Percentiles rank a stretch among this genome's conserved stretches.
Evolutionary conservation across 2,329 filamentous ascomycete genomes (phyloP).

Genomic region (Talaromyces funiculosus): DNA sequence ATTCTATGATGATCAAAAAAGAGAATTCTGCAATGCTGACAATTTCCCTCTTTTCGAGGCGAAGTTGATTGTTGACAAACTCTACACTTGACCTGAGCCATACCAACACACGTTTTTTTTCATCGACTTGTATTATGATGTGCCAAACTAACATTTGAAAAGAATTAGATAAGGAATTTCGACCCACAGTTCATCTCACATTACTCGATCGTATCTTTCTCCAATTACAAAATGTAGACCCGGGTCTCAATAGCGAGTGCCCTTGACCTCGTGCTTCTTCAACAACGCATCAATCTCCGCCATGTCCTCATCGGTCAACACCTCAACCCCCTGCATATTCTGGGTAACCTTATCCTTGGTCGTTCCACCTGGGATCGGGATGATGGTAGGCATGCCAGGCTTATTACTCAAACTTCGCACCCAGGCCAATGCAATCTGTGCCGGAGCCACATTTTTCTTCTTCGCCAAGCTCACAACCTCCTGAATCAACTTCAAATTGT

Average conservation of each 20-base stretch:
- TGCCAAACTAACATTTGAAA: background rate
- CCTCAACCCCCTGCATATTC: conserved; percentile 35
- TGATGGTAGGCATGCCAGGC: conserved; percentile 35
- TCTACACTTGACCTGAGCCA: conserved; percentile 44
- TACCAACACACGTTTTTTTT: background rate
- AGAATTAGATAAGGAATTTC: background rate
- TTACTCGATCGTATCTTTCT: background rate
- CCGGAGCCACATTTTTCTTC: conserved; percentile 39
- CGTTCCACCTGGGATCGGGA: conserved; percentile 43
- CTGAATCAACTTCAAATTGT: conserved; percentile 47
- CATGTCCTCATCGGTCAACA: conserved; percentile 35
- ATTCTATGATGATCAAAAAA: conserved; percentile 32
- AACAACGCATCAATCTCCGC: conserved; percentile 49
- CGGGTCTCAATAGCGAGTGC: conserved; percentile 22
- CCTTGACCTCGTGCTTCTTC: conserved; percentile 39
- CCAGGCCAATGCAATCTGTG: conserved; percentile 49
- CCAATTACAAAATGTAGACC: background rate
- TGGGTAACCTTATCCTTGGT: conserved; percentile 35
- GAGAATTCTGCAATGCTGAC: conserved; percentile 46
- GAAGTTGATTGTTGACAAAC: conserved; percentile 41
- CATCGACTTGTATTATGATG: background rate
- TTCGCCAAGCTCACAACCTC: conserved; percentile 42
- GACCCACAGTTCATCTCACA: background rate
- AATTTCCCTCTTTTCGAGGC: conserved; percentile 31
- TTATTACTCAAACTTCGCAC: conserved; percentile 27